These are phyloP conservation scores for Halenospora varia DNA, from an alignment of 495 filamentous ascomycete species.

Conservation along the genomic window DNA sequence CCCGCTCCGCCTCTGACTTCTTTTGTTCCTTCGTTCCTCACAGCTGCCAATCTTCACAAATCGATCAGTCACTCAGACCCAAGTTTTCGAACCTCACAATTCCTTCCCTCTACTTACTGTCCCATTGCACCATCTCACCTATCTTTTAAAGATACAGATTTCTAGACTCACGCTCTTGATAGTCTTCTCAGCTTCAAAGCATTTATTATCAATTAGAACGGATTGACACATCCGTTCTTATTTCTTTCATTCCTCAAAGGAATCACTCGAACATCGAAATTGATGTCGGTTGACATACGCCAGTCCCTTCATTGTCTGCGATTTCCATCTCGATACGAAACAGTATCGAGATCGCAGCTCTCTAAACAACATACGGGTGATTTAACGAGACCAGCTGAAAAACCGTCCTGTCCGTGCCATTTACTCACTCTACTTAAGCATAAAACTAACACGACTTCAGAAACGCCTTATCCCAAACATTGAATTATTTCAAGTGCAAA, in stretches of 20 bases:
- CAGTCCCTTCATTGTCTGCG: conserved; percentile 64
- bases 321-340: conserved; percentile 66
- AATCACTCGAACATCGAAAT: conserved; percentile 31
- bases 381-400: conserved; percentile 35
- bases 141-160: not conserved
- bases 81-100: too few species aligned
- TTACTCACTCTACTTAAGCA: not conserved
- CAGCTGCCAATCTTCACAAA: not conserved
- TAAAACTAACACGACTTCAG: not conserved
- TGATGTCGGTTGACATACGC: conserved; percentile 77
- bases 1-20: conserved; percentile 2
- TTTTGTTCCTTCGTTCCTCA: not conserved
- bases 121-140: not conserved
- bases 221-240: conserved; percentile 13
- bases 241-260: conserved; percentile 2
- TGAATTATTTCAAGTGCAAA: not conserved
- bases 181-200: not conserved
- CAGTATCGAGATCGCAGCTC: conserved; percentile 67
- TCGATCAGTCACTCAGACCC: not conserved
- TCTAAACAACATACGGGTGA: conserved; percentile 71
- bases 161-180: not conserved
- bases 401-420: conserved; percentile 21
- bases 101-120: too few species aligned
- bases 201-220: not conserved
- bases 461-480: not conserved